A percentile compares a stretch with the other conserved stretches of the same genome.
These are phyloP conservation scores for Boechera retrofracta DNA, from an alignment of 345 rosid genomes.

Conservation along the genomic window DNA sequence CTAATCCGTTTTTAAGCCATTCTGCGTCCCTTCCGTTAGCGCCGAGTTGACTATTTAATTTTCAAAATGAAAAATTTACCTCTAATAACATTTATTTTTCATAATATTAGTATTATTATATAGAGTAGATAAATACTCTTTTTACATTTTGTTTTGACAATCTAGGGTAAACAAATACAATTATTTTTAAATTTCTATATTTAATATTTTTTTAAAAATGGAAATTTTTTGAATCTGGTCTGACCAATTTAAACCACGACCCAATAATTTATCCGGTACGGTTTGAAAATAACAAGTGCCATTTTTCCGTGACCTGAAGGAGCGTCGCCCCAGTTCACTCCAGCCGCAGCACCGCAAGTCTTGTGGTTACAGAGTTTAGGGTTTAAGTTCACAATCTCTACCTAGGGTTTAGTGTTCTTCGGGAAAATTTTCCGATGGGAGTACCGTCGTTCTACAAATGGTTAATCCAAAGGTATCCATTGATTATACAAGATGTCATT, in stretches of 20 bases:
- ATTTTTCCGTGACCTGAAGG: not conserved
- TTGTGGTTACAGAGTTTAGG: not conserved
- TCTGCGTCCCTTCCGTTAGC: no score
- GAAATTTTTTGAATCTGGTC: no score
- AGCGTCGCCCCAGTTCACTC: not conserved
- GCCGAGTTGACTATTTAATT: no score
- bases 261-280: not conserved
- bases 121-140: no score
- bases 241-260: not conserved
- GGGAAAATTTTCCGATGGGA: slow-evolving; percentile 56
- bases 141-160: no score
- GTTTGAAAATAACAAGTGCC: not conserved
- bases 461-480: slow-evolving; percentile 90
- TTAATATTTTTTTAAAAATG: no score
- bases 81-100: no score
- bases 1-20: no score
- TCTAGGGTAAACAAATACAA: no score
- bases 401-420: slow-evolving; percentile 1
- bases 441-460: slow-evolving; percentile 95
- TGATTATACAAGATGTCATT: slow-evolving; percentile 72
- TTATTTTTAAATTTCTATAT: no score
- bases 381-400: not conserved
- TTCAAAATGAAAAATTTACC: no score
- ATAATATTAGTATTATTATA: no score
- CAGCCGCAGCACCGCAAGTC: not conserved